These are phyloP conservation scores for Lactarius sp. DNA, from an alignment of 768 basidiomycete genomes.

Conservation along the genomic window DNA sequence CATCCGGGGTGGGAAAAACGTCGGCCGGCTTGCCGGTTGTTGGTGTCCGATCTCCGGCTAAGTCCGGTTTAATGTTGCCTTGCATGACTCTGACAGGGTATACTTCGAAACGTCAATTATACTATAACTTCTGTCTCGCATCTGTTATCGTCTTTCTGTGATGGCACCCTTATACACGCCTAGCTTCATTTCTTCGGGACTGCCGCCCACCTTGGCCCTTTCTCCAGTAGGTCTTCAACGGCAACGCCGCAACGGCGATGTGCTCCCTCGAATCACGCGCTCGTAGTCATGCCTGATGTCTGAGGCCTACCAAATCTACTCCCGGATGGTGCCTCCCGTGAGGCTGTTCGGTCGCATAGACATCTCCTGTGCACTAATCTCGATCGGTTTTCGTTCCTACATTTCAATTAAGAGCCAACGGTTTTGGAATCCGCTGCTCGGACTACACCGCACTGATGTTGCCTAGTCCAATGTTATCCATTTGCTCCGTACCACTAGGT, in stretches of 20 bases:
- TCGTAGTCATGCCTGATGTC: conserved; percentile 7
- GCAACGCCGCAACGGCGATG: not conserved
- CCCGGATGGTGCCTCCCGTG: conserved; percentile 8
- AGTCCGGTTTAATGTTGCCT: too few species aligned
- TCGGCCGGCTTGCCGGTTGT: not conserved
- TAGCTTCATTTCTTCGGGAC: not conserved
- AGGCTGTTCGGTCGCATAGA: conserved; percentile 5
- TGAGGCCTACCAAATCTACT: conserved; percentile 2
- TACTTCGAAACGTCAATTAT: too few species aligned
- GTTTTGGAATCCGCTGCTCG: conserved; percentile 2
- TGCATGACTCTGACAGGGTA: too few species aligned
- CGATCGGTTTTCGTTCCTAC: conserved; percentile 22
- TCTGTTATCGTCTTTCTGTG: not conserved
- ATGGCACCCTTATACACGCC: not conserved
- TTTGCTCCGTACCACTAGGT: not conserved
- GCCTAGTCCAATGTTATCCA: conserved; percentile 1
- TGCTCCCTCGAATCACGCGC: not conserved
- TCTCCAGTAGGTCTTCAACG: not conserved
- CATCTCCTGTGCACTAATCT: conserved; percentile 28
- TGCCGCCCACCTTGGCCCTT: not conserved
- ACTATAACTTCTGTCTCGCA: not conserved
- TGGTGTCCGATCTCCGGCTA: too few species aligned
- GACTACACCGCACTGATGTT: not conserved
- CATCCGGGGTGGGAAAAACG: not conserved
- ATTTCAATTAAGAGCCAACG: not conserved